Percentiles rank a stretch among this genome's conserved stretches.
Conservation (phyloP, 768 basidiomycete species). For the Russula earlei region DNA sequence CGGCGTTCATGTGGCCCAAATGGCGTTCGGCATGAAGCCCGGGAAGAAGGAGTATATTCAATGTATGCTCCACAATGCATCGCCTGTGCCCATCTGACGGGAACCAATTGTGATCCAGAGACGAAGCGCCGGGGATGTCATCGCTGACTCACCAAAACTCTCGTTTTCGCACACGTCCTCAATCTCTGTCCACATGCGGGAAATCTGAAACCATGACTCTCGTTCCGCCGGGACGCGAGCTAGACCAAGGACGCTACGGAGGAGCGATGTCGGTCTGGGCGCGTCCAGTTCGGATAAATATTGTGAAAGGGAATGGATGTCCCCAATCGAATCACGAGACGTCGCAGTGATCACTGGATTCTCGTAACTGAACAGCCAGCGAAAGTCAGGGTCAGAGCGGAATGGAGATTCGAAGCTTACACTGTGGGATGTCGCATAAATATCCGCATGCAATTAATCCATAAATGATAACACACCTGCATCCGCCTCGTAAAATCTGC, state of each 20-base stretch:
- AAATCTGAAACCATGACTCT: constrained; percentile 47
- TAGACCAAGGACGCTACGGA: constrained; percentile 47
- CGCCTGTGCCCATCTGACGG: constrained; percentile 59
- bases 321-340: constrained; percentile 60
- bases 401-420: constrained; percentile 14
- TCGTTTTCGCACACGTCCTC: constrained; percentile 71
- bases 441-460: neutral
- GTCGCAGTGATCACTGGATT: constrained; percentile 72
- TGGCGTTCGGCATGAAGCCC: constrained; percentile 41
- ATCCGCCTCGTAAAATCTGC: constrained; percentile 60
- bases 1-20: constrained; percentile 21
- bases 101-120: neutral
- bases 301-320: constrained; percentile 55
- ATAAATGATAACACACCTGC: constrained; percentile 42
- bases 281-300: constrained; percentile 54
- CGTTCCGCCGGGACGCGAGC: constrained; percentile 27
- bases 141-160: constrained; percentile 51
- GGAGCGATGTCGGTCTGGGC: constrained; percentile 54
- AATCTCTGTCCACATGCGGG: constrained; percentile 67
- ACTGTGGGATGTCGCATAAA: constrained; percentile 14
- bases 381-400: constrained; percentile 33
- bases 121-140: neutral
- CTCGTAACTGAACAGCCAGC: constrained; percentile 46
- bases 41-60: constrained; percentile 68
- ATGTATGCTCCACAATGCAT: constrained; percentile 69